These are phyloP conservation scores for Cyclotella kingstonii DNA, from an alignment of 108 stramenopile genomes.

Conservation along the genomic window DNA sequence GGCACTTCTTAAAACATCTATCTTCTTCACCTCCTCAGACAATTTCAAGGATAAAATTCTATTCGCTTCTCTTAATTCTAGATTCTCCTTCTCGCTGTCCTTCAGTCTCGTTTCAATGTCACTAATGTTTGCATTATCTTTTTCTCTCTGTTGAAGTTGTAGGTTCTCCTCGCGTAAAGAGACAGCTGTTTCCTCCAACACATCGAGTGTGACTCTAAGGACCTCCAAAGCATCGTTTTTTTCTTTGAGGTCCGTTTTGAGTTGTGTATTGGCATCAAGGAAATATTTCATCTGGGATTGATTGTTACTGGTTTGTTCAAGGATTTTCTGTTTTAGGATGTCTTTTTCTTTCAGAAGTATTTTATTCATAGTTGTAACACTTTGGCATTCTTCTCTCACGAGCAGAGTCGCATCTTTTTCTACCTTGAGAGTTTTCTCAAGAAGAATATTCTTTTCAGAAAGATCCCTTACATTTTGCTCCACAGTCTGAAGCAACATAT, in stretches of 20 bases:
- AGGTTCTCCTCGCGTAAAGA: conserved; percentile 26
- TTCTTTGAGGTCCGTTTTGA: conserved; percentile 15
- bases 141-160: conserved; percentile 16
- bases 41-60: conserved; percentile 24
- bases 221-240: conserved; percentile 22
- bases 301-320: conserved; percentile 8
- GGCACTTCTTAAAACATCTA: conserved; percentile 24
- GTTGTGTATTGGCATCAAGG: conserved; percentile 4
- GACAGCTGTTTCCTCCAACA: conserved; percentile 23
- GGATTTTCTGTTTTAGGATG: conserved; percentile 13
- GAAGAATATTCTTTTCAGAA: conserved; percentile 9
- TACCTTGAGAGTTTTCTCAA: conserved; percentile 11
- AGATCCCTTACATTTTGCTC: conserved; percentile 5
- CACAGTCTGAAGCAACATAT: conserved; percentile 13
- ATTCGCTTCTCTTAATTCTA: conserved; percentile 24
- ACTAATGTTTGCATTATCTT: background rate
- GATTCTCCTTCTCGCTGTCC: conserved; percentile 31
- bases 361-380: conserved; percentile 3
- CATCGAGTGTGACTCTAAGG: conserved; percentile 11
- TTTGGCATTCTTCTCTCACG: conserved; percentile 19
- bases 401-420: conserved; percentile 8
- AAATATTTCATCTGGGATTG: conserved; percentile 11
- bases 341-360: conserved; percentile 26
- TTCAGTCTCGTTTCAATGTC: conserved; percentile 24
- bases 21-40: conserved; percentile 39